phyloP scores from a whole-genome alignment of 495 filamentous ascomycete species.

The Penicillium canescens region DNA sequence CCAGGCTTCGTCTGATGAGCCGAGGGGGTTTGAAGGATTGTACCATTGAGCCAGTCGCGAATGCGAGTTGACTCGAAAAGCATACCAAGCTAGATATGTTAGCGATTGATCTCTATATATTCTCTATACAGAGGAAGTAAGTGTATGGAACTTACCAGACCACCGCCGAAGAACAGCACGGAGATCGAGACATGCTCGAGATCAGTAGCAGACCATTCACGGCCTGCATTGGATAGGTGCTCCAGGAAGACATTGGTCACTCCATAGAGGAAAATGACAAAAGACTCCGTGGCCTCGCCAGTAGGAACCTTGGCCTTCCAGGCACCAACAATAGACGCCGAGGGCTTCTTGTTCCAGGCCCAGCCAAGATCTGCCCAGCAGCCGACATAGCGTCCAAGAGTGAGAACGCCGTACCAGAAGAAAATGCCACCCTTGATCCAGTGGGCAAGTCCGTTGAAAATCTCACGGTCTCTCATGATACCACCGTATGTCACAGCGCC shows the following conservation, averaged over 20 bases:
- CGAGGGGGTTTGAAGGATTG: constrained; percentile 46
- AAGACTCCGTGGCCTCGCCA: constrained; percentile 86
- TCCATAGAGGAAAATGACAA: constrained; percentile 87
- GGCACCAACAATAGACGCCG: constrained; percentile 52
- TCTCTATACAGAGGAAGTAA: background rate
- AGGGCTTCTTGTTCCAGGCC: constrained; percentile 90
- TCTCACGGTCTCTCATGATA: constrained; percentile 58
- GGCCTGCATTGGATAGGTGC: constrained; percentile 72
- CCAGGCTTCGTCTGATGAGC: constrained; percentile 51
- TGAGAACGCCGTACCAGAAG: constrained; percentile 87
- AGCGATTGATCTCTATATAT: background rate
- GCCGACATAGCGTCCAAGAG: constrained; percentile 86
- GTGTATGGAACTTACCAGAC: constrained; percentile 61
- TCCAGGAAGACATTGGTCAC: constrained; percentile 90
- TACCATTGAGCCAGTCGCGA: constrained; percentile 69
- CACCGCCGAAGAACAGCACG: constrained; percentile 91
- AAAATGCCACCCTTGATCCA: constrained; percentile 98
- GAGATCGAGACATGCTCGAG: constrained; percentile 93
- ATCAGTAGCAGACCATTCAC: constrained; percentile 73
- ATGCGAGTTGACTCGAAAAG: constrained; percentile 79
- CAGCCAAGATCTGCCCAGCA: constrained; percentile 90
- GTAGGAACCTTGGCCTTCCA: constrained; percentile 69
- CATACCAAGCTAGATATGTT: constrained; percentile 70
- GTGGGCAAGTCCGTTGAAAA: constrained; percentile 90
- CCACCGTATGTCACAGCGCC: constrained; percentile 71